phyloP scores from a whole-genome alignment of 2,329 filamentous ascomycete genomes.

The Akanthomyces uredinophilus region DNA sequence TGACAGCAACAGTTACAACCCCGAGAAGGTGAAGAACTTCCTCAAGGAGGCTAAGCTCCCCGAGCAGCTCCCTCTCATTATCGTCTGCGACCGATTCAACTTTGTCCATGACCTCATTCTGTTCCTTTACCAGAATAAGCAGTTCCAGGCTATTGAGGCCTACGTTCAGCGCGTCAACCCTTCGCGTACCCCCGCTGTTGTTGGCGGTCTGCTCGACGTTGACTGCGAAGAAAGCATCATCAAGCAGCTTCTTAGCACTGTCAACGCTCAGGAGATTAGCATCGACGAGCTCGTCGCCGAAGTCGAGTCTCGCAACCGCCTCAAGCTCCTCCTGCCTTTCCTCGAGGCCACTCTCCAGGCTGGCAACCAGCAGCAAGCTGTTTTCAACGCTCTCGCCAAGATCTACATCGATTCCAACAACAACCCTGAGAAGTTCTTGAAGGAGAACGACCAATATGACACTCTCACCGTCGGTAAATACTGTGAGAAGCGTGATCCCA shows the following conservation, averaged over 20 bases:
- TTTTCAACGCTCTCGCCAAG: conserved; percentile 96
- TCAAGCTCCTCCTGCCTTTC: conserved; percentile 95
- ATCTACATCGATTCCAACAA: conserved; percentile 99
- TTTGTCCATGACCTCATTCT: conserved; percentile 96
- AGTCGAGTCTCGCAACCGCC: conserved; percentile 90
- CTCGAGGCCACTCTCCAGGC: conserved; percentile 83
- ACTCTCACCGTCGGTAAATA: conserved; percentile 91
- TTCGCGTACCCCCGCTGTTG: conserved; percentile 79
- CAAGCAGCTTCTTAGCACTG: conserved; percentile 80
- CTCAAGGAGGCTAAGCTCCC: conserved; percentile 89
- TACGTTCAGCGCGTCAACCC: conserved; percentile 98
- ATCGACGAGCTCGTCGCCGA: conserved; percentile 92
- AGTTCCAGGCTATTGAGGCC: conserved; percentile 97
- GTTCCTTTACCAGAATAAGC: conserved; percentile 97
- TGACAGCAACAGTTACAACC: conserved; percentile 84
- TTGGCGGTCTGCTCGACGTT: conserved; percentile 90
- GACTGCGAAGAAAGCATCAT: conserved; percentile 97
- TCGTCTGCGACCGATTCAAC: conserved; percentile 98
- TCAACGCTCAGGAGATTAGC: conserved; percentile 78
- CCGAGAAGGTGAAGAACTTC: conserved; percentile 98
- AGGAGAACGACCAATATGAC: conserved; percentile 96
- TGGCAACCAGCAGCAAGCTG: conserved; percentile 92
- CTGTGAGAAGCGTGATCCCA: conserved; percentile 97
- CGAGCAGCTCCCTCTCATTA: conserved; percentile 93
- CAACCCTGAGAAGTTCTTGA: conserved; percentile 94